Base-by-base conservation (phyloP, 2,329 filamentous ascomycete genomes). In the Emergomyces pasteurianus region DNA sequence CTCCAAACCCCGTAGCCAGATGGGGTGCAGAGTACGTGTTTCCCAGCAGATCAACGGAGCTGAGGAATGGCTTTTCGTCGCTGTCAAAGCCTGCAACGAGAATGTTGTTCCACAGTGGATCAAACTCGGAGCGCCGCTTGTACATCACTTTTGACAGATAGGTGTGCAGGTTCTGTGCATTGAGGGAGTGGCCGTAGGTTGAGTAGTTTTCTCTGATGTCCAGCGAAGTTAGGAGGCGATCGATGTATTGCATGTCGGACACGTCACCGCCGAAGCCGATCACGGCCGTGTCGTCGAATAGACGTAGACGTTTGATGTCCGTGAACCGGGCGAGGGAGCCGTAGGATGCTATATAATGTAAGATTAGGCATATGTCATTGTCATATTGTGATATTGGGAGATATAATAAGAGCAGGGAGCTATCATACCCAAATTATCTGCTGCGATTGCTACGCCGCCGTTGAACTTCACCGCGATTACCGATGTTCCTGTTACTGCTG, bases 211-310 rank as follows among this genome's bases (percentile, higher is more conserved):
- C 92, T 74, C 88, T 83, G 75, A 95, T 90, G 73, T 89, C 86
- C 69, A 97, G 87, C 65, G 89, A 88, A 71, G 83, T 87, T 68
- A 99, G 87, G 71, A 96, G 85, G 68, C 94, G 81, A 83, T 96
- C 89, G 67, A 99, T 86, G 80, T 95, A 95, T 81, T 99, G 94
- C 94, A 99, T 97, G 80, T 99, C 94, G 66, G 90, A 95, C 69
- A 99, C 87, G 79, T 99, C 94, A 75, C 94, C 94, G 74, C 91
- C 90, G 78, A 97, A 95, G 70, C 94, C 94, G 71, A 99, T 82
- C 63, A 97, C 84, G 36, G 90, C 86, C 66, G 86, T 85, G 66
- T 86, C 82, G 77, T 91, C 90, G 77, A 97, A 97, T 69, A 86
- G 83, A 69, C 90, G 90, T 67, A 99, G 87, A 72, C 94, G 92